Conservation (phyloP, 108 stramenopile genomes). For the Nitzschia palea region DNA sequence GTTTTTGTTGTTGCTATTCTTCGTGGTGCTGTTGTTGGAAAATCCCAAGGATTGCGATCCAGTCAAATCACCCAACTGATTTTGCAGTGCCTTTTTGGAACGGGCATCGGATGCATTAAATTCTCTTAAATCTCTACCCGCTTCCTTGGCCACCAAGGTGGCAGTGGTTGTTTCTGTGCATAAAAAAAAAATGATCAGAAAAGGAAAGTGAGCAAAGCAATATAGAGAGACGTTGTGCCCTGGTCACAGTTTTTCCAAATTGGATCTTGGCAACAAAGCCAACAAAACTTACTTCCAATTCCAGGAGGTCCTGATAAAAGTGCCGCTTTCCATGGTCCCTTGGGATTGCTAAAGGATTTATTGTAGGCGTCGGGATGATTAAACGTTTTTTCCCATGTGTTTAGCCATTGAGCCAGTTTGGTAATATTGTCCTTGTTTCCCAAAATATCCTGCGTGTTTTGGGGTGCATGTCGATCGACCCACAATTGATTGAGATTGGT, state of each 20-base stretch:
- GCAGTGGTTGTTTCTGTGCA: conserved; percentile 86
- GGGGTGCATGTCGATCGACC: conserved; percentile 94
- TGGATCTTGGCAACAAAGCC: neutral
- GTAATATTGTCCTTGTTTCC: conserved; percentile 71
- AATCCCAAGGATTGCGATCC: conserved; percentile 67
- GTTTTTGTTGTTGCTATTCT: neutral
- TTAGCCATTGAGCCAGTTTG: conserved; percentile 64
- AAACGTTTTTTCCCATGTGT: conserved; percentile 79
- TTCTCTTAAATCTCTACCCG: conserved; percentile 91
- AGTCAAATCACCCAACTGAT: conserved; percentile 75
- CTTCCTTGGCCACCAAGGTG: conserved; percentile 76
- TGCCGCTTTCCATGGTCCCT: conserved; percentile 84
- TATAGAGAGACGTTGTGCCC: neutral
- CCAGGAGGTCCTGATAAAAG: conserved; percentile 97
- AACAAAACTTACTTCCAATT: conserved; percentile 77
- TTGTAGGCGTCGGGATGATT: conserved; percentile 53
- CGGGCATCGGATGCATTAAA: conserved; percentile 97
- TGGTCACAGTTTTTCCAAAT: too few relatives aligned
- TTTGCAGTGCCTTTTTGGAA: conserved; percentile 76
- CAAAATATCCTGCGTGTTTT: conserved; percentile 58
- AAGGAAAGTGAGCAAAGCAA: neutral
- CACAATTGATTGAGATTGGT: conserved; percentile 65
- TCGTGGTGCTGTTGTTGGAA: neutral
- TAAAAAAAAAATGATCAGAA: neutral
- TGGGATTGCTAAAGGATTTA: conserved; percentile 47